Evolutionary conservation across 345 rosid species (phyloP).

Genomic region (Populus simonii): DNA sequence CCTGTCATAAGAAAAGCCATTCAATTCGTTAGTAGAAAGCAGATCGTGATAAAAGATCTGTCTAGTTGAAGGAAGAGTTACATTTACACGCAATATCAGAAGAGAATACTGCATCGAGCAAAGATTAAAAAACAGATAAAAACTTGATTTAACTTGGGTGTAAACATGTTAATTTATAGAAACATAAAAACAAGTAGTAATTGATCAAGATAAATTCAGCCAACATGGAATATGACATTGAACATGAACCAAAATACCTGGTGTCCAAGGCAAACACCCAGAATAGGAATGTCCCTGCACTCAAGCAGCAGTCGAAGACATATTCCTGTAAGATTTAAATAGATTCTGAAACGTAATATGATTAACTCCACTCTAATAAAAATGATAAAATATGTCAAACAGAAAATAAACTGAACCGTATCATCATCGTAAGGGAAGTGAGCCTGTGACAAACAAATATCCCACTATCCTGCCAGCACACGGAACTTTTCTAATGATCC

Average conservation of each 20-base stretch:
- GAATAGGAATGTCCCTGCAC: constrained; percentile 81
- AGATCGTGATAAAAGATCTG: background rate
- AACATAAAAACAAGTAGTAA: background rate
- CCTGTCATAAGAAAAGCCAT: constrained; percentile 46
- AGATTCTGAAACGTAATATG: constrained; percentile 18
- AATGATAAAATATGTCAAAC: background rate
- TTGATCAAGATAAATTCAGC: background rate
- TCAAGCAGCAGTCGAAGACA: constrained; percentile 80
- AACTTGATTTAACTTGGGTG: background rate
- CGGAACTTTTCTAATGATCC: background rate
- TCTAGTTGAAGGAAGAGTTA: background rate
- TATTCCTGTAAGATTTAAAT: constrained; percentile 57
- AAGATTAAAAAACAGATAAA: background rate
- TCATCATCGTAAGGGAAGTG: background rate
- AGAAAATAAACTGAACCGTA: constrained; percentile 7
- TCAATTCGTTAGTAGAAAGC: constrained; percentile 5
- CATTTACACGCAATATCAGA: too few relatives aligned
- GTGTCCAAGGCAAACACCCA: constrained; percentile 95
- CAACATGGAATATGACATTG: background rate
- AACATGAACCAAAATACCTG: constrained; percentile 48
- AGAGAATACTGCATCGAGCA: background rate
- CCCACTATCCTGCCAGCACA: background rate
- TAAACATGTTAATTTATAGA: background rate
- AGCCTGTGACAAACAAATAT: background rate
- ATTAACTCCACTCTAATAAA: constrained; percentile 11